phyloP scores from a whole-genome alignment of 1,139 yeast genomes.

The Kodamaea arcana region DNA sequence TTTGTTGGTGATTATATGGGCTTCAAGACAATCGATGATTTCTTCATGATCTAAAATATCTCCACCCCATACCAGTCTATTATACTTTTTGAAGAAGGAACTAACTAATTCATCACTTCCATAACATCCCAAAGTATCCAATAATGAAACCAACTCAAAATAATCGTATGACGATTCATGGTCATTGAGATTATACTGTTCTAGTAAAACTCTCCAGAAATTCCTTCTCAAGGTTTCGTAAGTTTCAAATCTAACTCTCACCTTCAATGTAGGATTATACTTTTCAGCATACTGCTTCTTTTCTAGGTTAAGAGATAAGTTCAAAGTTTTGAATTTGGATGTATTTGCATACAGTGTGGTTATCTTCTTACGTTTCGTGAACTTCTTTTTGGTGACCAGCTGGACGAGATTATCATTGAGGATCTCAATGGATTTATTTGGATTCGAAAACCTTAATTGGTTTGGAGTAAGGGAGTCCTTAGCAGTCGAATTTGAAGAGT shows the following conservation, averaged over 20 bases:
- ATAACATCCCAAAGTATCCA: slow-evolving; percentile 61
- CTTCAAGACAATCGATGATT: slow-evolving; percentile 52
- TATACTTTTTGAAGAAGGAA: slow-evolving; percentile 40
- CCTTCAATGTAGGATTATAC: slow-evolving; percentile 51
- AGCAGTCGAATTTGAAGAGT: neutral
- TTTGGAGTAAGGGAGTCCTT: neutral
- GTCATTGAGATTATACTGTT: slow-evolving; percentile 45
- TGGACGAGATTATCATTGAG: slow-evolving; percentile 31
- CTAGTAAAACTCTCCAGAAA: slow-evolving; percentile 65
- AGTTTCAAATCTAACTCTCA: slow-evolving; percentile 65
- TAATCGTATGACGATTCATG: slow-evolving; percentile 43
- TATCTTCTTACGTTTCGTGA: slow-evolving; percentile 25
- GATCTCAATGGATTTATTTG: slow-evolving; percentile 14
- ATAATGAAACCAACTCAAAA: slow-evolving; percentile 53
- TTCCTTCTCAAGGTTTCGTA: slow-evolving; percentile 61
- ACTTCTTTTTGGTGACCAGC: slow-evolving; percentile 25
- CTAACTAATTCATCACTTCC: slow-evolving; percentile 46
- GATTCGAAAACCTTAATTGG: neutral
- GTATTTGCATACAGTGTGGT: slow-evolving; percentile 34
- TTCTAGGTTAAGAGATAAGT: slow-evolving; percentile 34
- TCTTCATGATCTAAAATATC: slow-evolving; percentile 57
- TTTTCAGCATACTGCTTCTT: slow-evolving; percentile 29
- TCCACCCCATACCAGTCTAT: slow-evolving; percentile 48
- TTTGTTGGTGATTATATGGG: slow-evolving; percentile 22
- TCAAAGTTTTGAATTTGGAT: slow-evolving; percentile 41